Evolutionary conservation across 148 eudicot genomes (phyloP), one percentile per base, ranked within the genome.

Genomic region (Simmondsia chinensis): DNA sequence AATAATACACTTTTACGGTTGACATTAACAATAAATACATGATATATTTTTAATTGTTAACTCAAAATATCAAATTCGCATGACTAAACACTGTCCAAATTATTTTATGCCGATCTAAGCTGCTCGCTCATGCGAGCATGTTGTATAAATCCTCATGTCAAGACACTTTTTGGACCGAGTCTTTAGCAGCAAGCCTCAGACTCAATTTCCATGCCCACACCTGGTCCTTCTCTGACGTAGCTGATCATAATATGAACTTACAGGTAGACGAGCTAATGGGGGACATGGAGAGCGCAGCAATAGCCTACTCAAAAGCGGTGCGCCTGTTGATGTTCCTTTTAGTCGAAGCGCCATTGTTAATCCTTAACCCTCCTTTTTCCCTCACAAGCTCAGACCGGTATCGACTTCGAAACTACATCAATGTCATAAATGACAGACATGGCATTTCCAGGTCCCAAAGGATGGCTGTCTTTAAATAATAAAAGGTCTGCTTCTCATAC

Each of bases 201-300:
- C n/a, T 7, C 43, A 1, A 20, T 39, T 19, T 52, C n/a, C 24
- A 5, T 21, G 20, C 21, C 33, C 29, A 31, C 9, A 27, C 6
- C 4, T 46, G 45, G 21, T 36, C 33, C 7, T 25, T 15, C 3
- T 25, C 32, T 10, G 17, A 4, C 36, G 10, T 60, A 37, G 35
- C 32, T 14, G 1, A 29, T 15, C 45, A 12, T 4, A 32, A 10
- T 37, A 28, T 58, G 46, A 37, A n/a, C 52, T 70, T 69, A 45
- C 82, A 87, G 96, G 82, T 87, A 14, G 96, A 87, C 27, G 96
- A 87, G 63, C 83, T 79, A 43, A 76, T 87, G 94, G 88, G 80
- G 14, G 39, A 65, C 21, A 56, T 56, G 31, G 87, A 69, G 46
- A 71, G 52, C 27, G 87, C 96, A 18, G 72, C 70, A 17, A 38